These are phyloP conservation scores for Aspergillus steynii DNA, from an alignment of 495 filamentous ascomycete genomes.

Conservation along the genomic window DNA sequence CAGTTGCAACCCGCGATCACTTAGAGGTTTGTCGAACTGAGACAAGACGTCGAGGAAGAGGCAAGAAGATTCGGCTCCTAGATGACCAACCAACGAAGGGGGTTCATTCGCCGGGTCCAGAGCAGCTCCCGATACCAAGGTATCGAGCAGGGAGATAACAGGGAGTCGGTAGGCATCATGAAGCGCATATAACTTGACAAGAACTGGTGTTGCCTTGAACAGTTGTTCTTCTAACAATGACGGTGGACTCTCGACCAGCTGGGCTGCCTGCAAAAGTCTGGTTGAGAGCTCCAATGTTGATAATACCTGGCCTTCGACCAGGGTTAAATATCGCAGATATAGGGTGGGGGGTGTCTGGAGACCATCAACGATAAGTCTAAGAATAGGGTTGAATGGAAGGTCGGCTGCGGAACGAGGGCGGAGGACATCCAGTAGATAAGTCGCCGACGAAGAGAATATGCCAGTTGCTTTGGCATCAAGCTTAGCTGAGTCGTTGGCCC, in stretches of 20 bases:
- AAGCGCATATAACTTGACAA: conserved; percentile 78
- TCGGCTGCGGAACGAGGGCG: conserved; percentile 66
- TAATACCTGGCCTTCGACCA: conserved; percentile 63
- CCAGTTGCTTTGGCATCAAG: conserved; percentile 59
- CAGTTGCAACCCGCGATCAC: conserved; percentile 57
- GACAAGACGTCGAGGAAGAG: conserved; percentile 79
- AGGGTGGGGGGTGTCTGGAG: conserved; percentile 64
- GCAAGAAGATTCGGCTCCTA: conserved; percentile 77
- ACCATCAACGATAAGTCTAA: conserved; percentile 68
- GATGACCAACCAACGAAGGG: conserved; percentile 83
- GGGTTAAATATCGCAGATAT: conserved; percentile 54
- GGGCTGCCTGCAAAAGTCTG: conserved; percentile 67
- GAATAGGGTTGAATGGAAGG: conserved; percentile 73
- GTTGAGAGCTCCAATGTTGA: conserved; percentile 64
- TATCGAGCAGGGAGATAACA: conserved; percentile 68
- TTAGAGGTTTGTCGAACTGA: conserved; percentile 73
- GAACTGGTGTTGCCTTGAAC: conserved; percentile 71
- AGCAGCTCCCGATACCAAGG: conserved; percentile 68
- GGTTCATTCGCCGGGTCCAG: conserved; percentile 65
- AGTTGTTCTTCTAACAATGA: conserved; percentile 73
- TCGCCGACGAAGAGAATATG: conserved; percentile 66
- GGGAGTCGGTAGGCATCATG: conserved; percentile 63
- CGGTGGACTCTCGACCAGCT: conserved; percentile 57
- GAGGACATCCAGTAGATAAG: conserved; percentile 74
- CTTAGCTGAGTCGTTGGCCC: conserved; percentile 61